phyloP scores from a whole-genome alignment of 345 rosid genomes.

The Boechera divaricarpa region DNA sequence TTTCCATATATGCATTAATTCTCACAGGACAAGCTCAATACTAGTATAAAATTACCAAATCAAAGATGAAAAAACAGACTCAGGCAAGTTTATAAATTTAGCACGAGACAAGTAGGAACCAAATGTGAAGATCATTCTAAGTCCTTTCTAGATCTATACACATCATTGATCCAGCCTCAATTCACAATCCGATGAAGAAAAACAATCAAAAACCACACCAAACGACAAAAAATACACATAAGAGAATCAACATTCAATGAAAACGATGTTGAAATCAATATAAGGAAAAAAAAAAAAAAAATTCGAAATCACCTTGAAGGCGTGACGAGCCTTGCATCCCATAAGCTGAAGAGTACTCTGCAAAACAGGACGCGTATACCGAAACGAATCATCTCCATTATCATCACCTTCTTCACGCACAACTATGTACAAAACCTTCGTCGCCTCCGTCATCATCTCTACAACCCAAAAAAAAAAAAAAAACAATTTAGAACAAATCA shows the following conservation, averaged over 20 bases:
- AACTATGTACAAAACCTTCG: slow-evolving; percentile 77
- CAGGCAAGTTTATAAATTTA: too few relatives aligned
- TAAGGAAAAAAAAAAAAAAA: too few relatives aligned
- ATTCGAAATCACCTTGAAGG: slow-evolving; percentile 73
- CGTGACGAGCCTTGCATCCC: slow-evolving; percentile 99
- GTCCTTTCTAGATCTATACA: slow-evolving; percentile 26
- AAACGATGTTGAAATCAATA: not conserved
- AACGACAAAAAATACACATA: not conserved
- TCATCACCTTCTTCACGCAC: slow-evolving; percentile 65
- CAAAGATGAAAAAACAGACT: not conserved
- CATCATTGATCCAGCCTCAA: slow-evolving; percentile 1
- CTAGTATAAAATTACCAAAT: not conserved
- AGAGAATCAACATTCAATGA: not conserved
- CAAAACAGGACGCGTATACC: slow-evolving; percentile 87
- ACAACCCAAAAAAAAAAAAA: not conserved
- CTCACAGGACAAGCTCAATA: slow-evolving; percentile 15
- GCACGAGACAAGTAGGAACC: not conserved
- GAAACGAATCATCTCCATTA: slow-evolving; percentile 61
- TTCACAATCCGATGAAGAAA: not conserved
- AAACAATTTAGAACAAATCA: slow-evolving; percentile 6
- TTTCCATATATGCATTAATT: not conserved
- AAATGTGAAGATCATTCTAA: not conserved
- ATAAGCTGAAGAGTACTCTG: slow-evolving; percentile 97
- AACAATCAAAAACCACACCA: not conserved
- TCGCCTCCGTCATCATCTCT: slow-evolving; percentile 63